A percentile compares a stretch with the other conserved stretches of the same genome.
These are phyloP conservation scores for Scleroderma bovista DNA, from an alignment of 768 basidiomycete species.

Conservation along the genomic window DNA sequence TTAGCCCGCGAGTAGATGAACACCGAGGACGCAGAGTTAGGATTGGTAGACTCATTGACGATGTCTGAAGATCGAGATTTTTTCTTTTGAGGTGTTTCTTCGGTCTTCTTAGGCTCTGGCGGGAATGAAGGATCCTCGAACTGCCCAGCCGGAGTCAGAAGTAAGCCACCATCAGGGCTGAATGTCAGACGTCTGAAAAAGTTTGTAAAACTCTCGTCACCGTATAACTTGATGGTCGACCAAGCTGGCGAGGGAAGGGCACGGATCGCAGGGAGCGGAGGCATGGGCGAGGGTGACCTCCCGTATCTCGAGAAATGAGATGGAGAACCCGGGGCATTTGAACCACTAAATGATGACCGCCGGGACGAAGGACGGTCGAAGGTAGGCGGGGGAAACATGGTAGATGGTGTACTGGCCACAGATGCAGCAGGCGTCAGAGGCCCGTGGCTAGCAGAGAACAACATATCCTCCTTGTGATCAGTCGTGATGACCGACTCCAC, in stretches of 20 bases:
- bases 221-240: constrained; percentile 79
- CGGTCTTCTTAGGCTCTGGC: constrained; percentile 26
- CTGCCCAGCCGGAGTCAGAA: constrained; percentile 94
- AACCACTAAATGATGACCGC: constrained; percentile 67
- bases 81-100: constrained; percentile 50
- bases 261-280: constrained; percentile 90
- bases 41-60: constrained; percentile 25
- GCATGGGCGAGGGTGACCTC: constrained; percentile 85
- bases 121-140: constrained; percentile 84
- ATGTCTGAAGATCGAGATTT: constrained; percentile 46
- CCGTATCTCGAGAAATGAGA: constrained; percentile 60
- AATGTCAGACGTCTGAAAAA: constrained; percentile 95
- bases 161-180: constrained; percentile 89
- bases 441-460: constrained; percentile 29
- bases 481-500: constrained; percentile 54
- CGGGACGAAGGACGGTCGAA: constrained; percentile 61
- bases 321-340: constrained; percentile 75
- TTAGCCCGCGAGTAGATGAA: constrained; percentile 96
- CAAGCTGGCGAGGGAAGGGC: constrained; percentile 55
- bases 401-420: constrained; percentile 60
- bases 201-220: constrained; percentile 91
- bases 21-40: constrained; percentile 55
- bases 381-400: constrained; percentile 38
- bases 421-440: constrained; percentile 65
- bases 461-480: constrained; percentile 41